Evolutionary conservation across 768 basidiomycete species (phyloP), one percentile per base, ranked within the genome.

Genomic region (Boletellus ananiceps): DNA sequence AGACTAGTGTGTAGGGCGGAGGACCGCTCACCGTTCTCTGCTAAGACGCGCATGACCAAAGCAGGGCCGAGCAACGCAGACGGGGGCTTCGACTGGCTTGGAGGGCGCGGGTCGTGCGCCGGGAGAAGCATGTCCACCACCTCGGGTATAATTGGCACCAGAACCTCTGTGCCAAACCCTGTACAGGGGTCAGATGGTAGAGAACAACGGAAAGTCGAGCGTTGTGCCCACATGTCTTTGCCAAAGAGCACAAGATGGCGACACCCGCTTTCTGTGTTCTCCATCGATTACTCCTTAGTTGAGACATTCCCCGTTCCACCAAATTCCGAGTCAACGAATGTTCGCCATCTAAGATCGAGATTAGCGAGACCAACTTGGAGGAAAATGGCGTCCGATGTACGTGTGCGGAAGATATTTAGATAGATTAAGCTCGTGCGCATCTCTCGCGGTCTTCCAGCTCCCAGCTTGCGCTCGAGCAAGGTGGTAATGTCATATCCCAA

Each of bases 371-470:
- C 19, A 33, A 6, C 15, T 14, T 9, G 25, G 5, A 14, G 39
- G 0, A 29, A 19, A 16, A 15, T 3, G 29, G 11, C 4, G 15
- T 15, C 4, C n/a, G 27, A 38, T 46, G 15, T 45, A 52, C 54
- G 51, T 15, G 33, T 45, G 13, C 49, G 47, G 15, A 55, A 51
- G 19, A 55, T 44, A 13, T 55, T 47, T 2, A 57, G 21, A n/a
- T 54, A 57, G 34, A 51, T 55, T 40, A 57, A 34, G 18, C 55
- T 38, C 25, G 55, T 57, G 19, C 55, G 55, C 39, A 55, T 57
- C 9, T 45, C 55, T 35, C 34, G 44, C n/a, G 49, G 52, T 12
- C 19, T 47, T 14, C 55, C 55, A 35, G 44, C 38, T 35, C 49
- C 48, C 5, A 57, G 48, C 27, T 57, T 57, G 25, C 38, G 41